These are phyloP conservation scores for Parafenestella ontariensis DNA, from an alignment of 2,329 filamentous ascomycete species.

Conservation along the genomic window DNA sequence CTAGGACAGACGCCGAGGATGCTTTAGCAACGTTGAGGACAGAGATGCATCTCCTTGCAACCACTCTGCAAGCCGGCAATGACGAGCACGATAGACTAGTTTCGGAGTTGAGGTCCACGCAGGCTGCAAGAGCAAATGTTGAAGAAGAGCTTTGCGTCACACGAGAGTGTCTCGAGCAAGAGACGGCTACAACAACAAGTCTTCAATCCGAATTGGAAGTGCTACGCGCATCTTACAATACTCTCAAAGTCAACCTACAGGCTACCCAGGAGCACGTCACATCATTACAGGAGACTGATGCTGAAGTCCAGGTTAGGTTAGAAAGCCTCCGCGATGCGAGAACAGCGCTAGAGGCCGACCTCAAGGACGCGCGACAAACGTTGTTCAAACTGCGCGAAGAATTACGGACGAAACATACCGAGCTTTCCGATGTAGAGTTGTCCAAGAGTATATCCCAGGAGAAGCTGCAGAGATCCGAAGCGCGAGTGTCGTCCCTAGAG, in stretches of 20 bases:
- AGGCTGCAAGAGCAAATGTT: slow-evolving; percentile 21
- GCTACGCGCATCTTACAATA: slow-evolving; percentile 22
- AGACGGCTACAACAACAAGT: slow-evolving; percentile 14
- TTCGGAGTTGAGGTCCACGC: slow-evolving; percentile 31
- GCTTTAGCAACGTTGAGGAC: slow-evolving; percentile 26
- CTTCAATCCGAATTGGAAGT: slow-evolving; percentile 31
- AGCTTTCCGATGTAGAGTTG: slow-evolving; percentile 32
- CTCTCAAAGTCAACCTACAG: slow-evolving; percentile 27
- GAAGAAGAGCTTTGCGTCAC: slow-evolving; percentile 25
- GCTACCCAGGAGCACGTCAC: slow-evolving; percentile 28
- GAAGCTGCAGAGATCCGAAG: slow-evolving; percentile 29
- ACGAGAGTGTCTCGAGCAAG: slow-evolving; percentile 20
- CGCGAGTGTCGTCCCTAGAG: slow-evolving; percentile 22
- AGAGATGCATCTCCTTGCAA: slow-evolving; percentile 25
- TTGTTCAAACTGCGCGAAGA: slow-evolving; percentile 28
- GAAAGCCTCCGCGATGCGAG: slow-evolving; percentile 28
- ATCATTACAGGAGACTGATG: slow-evolving; percentile 25
- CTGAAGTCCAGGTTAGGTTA: slow-evolving; percentile 23
- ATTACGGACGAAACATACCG: slow-evolving; percentile 24
- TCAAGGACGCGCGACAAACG: slow-evolving; percentile 26
- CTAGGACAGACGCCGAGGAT: slow-evolving; percentile 29
- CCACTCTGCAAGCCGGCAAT: slow-evolving; percentile 16
- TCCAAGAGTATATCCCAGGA: slow-evolving; percentile 26
- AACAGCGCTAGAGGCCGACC: slow-evolving; percentile 22
- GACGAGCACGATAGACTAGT: slow-evolving; percentile 23